Base-by-base conservation (phyloP, 441 rosid genomes). In the Raphanus hybrid region DNA sequence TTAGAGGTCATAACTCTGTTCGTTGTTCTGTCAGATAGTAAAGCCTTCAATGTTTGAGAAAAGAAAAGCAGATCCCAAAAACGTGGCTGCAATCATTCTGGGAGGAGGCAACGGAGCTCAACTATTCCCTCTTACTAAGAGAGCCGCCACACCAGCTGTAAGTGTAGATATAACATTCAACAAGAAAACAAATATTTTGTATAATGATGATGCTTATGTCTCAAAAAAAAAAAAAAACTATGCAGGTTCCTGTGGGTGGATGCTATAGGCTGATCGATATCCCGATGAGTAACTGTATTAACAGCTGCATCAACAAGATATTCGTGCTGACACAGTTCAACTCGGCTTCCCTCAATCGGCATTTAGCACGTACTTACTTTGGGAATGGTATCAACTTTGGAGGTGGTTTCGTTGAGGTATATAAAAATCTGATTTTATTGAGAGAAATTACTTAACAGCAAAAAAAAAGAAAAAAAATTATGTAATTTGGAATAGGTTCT, bases 381-480 rank as follows among this genome's bases (percentile, higher is more conserved):
- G 98, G 97, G 50, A 93, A 96, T 78, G 98, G 97, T n/a, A 64
- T 89, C 20, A 96, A 82, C 85, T 96, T 91, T 74, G 98, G 97
- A 10, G 98, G 89, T 80, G 99, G 97, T 70, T 93, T 90, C 61
- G 99, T 96, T 12, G 98, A 96, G 99, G 99, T 92, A 87, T n/a
- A 35, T 35, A 10, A 10, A 27, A 58, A 50, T 26, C 4, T 6
- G 10, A 4, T 10, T 41, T 7, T 27, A 5, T 55, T 6, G 2
- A 48, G 3, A 48, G 4, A 8, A 70, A 45, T 1, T 15, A 18
- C 14, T 3, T 45, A 6, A 4, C 11, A 74, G 16, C 41, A 20
- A 59, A 45, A 12, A 45, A 43, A 11, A 71, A 3, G 7, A 54
- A 23, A 45, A 8, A 37, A 7, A 29, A 29, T 3, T 29, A 29